These are phyloP conservation scores for Nigrospora oryzae DNA, from an alignment of 2,329 filamentous ascomycete species.

Conservation along the genomic window DNA sequence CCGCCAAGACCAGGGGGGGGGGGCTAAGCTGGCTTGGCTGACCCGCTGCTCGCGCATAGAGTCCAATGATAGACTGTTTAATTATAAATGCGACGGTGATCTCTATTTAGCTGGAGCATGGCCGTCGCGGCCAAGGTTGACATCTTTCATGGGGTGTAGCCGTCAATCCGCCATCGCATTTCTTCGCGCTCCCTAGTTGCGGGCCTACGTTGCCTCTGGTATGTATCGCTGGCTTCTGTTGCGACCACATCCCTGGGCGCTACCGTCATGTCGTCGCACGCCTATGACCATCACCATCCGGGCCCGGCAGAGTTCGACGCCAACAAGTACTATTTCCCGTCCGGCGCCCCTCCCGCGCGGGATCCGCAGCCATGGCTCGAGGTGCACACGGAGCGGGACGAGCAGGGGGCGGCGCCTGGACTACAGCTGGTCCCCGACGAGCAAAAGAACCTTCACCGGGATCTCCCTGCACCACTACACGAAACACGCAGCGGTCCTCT, in stretches of 20 bases:
- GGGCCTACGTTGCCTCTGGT: no score
- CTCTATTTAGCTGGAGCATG: no score
- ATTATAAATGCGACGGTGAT: not conserved
- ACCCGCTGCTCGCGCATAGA: not conserved
- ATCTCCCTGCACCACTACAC: constrained; percentile 3
- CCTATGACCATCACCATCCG: no score
- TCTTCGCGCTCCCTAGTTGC: no score
- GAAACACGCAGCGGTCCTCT: not conserved
- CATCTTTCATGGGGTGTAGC: no score
- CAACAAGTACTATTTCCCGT: constrained; percentile 12
- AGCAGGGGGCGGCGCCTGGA: constrained; percentile 8
- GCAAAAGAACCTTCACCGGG: constrained; percentile 7
- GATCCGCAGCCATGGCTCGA: constrained; percentile 8
- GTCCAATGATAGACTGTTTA: not conserved
- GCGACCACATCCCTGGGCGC: no score
- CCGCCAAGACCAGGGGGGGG: no score
- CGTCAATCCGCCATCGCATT: no score
- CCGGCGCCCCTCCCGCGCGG: constrained; percentile 4
- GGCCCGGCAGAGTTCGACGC: constrained; percentile 4
- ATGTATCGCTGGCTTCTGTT: no score
- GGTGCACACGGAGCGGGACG: constrained; percentile 9
- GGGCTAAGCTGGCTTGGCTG: not conserved
- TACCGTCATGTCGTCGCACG: no score
- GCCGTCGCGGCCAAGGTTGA: no score
- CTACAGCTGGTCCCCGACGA: constrained; percentile 9